Conservation (phyloP, 2,329 filamentous ascomycete species). For the Microdochium bolleyi region DNA sequence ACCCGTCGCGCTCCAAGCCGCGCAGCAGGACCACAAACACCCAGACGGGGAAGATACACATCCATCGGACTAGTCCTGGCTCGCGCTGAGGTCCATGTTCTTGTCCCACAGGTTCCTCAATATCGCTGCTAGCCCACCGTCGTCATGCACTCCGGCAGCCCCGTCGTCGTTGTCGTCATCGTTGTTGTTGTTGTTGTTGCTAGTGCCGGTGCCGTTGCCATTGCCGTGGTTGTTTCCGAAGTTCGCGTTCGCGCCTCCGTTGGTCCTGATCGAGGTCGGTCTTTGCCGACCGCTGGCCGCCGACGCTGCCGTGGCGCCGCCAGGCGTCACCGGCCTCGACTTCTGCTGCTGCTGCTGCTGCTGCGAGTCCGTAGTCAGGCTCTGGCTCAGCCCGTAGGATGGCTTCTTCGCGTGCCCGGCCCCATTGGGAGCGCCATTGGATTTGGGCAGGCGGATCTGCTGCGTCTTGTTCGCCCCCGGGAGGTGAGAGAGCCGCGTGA, state of each 20-base stretch:
- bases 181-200: conserved; percentile 28
- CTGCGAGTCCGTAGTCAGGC: conserved; percentile 16
- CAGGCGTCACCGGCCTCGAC: conserved; percentile 20
- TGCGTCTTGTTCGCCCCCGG: conserved; percentile 42
- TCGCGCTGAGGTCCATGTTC: conserved; percentile 48
- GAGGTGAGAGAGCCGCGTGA: conserved; percentile 44
- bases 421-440: conserved; percentile 26
- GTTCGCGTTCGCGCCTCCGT: conserved; percentile 33
- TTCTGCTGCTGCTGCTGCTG: conserved; percentile 9
- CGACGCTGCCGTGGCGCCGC: conserved; percentile 8
- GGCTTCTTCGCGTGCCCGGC: conserved; percentile 17
- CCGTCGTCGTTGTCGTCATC: conserved; percentile 37
- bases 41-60: too few relatives aligned
- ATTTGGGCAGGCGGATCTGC: conserved; percentile 31
- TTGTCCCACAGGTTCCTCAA: conserved; percentile 56
- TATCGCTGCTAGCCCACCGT: conserved; percentile 41
- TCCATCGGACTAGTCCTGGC: conserved; percentile 43
- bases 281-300: conserved; percentile 16
- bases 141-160: conserved; percentile 41
- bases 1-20: too few relatives aligned
- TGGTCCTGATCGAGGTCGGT: conserved; percentile 26
- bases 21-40: too few relatives aligned
- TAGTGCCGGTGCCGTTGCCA: conserved; percentile 31
- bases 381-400: conserved; percentile 28
- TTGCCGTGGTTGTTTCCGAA: conserved; percentile 37